These are phyloP conservation scores for Platismatia glauca DNA, from an alignment of 495 filamentous ascomycete genomes.

Conservation along the genomic window DNA sequence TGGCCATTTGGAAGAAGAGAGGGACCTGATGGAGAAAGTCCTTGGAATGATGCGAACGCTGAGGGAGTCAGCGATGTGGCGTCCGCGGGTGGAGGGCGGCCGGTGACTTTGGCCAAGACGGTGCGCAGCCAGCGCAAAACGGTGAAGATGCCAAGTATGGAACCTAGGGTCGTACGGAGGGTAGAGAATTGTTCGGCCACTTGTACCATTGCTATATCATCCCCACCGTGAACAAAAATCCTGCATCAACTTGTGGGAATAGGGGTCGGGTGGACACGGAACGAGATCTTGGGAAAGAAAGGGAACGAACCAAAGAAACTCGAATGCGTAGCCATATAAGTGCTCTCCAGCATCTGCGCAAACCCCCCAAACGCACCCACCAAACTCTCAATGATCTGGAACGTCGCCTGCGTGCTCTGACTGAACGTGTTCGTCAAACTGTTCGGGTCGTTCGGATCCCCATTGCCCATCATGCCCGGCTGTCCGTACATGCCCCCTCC, in stretches of 20 bases:
- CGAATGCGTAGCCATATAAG: constrained; percentile 99
- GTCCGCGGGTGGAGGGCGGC: constrained; percentile 78
- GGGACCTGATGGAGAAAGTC: constrained; percentile 33
- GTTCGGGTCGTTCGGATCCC: constrained; percentile 82
- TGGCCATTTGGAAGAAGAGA: constrained; percentile 47
- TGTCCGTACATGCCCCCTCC: constrained; percentile 47
- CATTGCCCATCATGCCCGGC: constrained; percentile 40
- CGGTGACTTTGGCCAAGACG: constrained; percentile 86
- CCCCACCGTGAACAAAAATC: constrained; percentile 1
- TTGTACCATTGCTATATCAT: constrained; percentile 76
- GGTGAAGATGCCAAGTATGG: constrained; percentile 90
- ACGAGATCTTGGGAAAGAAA: not conserved
- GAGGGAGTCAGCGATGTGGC: constrained; percentile 78
- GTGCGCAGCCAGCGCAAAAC: constrained; percentile 89
- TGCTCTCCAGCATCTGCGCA: constrained; percentile 98
- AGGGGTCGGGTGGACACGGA: not conserved
- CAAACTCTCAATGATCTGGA: constrained; percentile 96
- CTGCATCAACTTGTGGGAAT: not conserved
- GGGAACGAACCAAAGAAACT: constrained; percentile 84
- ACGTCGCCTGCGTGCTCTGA: constrained; percentile 91
- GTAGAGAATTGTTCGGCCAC: constrained; percentile 96
- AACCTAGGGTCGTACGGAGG: constrained; percentile 88
- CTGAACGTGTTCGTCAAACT: constrained; percentile 85
- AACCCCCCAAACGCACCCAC: constrained; percentile 98
- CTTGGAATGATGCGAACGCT: constrained; percentile 82